A percentile compares a stretch with the other conserved stretches of the same genome.
Conservation (phyloP, 2,329 filamentous ascomycete genomes). For the Chaetomium globosum region DNA sequence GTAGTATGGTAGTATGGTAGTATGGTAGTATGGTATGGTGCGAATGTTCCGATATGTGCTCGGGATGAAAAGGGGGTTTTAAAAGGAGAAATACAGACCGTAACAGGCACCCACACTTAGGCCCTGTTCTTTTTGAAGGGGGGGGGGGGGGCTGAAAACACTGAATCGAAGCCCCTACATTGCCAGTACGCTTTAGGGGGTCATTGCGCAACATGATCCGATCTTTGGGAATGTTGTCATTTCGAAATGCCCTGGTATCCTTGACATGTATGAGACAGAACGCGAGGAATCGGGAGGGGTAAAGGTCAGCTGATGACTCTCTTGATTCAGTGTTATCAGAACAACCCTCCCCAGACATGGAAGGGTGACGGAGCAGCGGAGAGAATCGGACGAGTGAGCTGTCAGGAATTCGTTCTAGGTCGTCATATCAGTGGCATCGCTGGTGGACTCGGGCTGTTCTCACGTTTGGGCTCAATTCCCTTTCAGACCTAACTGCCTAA, state of each 20-base stretch:
- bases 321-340: neutral
- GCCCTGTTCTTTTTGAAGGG: neutral
- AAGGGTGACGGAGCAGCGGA: neutral
- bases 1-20: too few species aligned
- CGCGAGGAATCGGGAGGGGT: neutral
- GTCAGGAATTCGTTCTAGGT: slow-evolving; percentile 1
- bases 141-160: neutral
- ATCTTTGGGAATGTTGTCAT: neutral
- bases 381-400: neutral
- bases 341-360: neutral
- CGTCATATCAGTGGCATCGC: neutral
- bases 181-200: neutral
- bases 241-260: neutral
- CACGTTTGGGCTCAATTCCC: too few species aligned
- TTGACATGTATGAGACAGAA: neutral
- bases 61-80: neutral
- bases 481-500: too few species aligned
- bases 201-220: slow-evolving; percentile 1
- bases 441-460: too few species aligned
- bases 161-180: neutral
- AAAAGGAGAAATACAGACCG: neutral
- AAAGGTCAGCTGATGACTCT: neutral
- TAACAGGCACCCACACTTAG: too few species aligned
- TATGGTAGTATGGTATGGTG: neutral
- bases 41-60: neutral